Evolutionary conservation across 371 early-diverging fungal species (phyloP).

Genomic region (Circinella minor): DNA sequence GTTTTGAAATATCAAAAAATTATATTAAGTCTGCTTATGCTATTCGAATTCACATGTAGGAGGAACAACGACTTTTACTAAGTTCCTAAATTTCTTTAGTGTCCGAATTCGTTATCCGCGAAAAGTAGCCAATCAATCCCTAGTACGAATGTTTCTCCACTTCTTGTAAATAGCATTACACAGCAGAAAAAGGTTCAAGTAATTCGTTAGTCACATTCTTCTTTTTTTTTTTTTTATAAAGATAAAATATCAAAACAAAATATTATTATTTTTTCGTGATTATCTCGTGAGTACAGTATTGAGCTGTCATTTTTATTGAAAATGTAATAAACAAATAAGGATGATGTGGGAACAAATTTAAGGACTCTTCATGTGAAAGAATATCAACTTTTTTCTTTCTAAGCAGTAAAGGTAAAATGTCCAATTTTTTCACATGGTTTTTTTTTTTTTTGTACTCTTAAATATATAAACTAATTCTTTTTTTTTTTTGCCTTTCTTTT

Average conservation of each 20-base stretch:
- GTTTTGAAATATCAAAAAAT: too few species aligned
- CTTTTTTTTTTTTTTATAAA: too few species aligned
- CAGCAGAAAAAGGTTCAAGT: not conserved
- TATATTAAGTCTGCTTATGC: constrained; percentile 18
- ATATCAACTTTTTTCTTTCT: constrained; percentile 2
- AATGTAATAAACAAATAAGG: too few species aligned
- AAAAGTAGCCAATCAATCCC: constrained; percentile 8
- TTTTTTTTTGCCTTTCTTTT: too few species aligned
- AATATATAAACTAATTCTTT: not conserved
- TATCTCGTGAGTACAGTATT: too few species aligned
- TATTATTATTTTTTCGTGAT: not conserved
- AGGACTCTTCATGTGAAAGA: constrained; percentile 3
- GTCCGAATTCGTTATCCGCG: constrained; percentile 20
- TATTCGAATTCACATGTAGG: constrained; percentile 25
- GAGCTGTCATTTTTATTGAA: not conserved
- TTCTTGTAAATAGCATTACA: constrained; percentile 2
- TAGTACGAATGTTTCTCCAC: not conserved
- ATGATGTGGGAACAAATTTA: not conserved
- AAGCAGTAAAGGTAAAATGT: constrained; percentile 4
- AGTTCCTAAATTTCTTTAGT: not conserved
- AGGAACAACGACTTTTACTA: not conserved
- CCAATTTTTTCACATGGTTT: constrained; percentile 9
- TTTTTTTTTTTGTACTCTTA: not conserved
- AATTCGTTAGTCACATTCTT: constrained; percentile 4
- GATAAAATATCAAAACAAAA: not conserved